Conservation (phyloP, 306 rosid genomes). For the Lathyrus tuberosus region DNA sequence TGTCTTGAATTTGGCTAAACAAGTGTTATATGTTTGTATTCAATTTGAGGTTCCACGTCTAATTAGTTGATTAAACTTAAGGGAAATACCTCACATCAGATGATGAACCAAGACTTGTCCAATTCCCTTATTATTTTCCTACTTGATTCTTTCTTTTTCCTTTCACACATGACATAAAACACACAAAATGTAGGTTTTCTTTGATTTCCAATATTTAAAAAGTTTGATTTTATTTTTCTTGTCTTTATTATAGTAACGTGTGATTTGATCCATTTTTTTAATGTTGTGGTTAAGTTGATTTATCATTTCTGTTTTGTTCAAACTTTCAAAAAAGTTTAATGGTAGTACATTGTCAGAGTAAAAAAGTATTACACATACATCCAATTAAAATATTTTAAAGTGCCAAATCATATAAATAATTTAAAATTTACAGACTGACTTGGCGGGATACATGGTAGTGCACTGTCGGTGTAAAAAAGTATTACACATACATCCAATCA, state of each 20-base stretch:
- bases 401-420: too few species aligned
- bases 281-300: neutral
- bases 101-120: constrained; percentile 25
- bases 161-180: constrained; percentile 3
- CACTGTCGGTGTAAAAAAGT: too few species aligned
- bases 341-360: too few species aligned
- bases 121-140: neutral
- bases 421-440: too few species aligned
- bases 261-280: neutral
- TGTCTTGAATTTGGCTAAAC: constrained; percentile 4
- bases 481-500: too few species aligned
- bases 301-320: neutral
- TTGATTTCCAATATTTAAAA: neutral
- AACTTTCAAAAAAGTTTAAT: neutral
- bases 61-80: constrained; percentile 14
- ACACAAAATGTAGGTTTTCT: neutral
- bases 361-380: too few species aligned
- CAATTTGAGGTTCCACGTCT: constrained; percentile 33
- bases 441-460: too few species aligned
- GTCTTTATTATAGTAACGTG: neutral
- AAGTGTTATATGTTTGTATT: constrained; percentile 13
- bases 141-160: constrained; percentile 28
- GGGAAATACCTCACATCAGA: constrained; percentile 25
- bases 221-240: neutral
- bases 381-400: too few species aligned